Evolutionary conservation across 768 basidiomycete species (phyloP).

Genomic region (Amanita phalloides): DNA sequence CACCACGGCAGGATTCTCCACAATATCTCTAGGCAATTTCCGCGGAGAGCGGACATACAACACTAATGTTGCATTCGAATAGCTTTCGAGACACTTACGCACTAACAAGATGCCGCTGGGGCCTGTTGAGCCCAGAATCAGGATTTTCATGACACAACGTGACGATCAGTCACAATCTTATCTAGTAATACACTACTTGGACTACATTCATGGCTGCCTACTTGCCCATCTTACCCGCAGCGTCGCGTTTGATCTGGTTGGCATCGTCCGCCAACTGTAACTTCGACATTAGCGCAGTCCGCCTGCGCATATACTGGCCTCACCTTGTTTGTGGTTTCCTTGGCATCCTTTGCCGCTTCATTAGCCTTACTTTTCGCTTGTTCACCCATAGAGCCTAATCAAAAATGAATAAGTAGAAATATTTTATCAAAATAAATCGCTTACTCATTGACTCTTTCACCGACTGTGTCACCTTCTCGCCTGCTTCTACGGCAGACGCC

Average conservation of each 20-base stretch:
- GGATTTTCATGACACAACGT: conserved; percentile 15
- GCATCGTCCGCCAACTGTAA: background rate
- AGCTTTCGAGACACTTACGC: conserved; percentile 37
- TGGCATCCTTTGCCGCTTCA: conserved; percentile 23
- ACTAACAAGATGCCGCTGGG: conserved; percentile 46
- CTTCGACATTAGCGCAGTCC: background rate
- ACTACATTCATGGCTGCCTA: background rate
- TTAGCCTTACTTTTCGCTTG: conserved; percentile 27
- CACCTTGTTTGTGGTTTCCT: conserved; percentile 8
- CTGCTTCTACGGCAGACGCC: conserved; percentile 35
- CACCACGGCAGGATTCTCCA: conserved; percentile 30
- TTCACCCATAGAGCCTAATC: conserved; percentile 23
- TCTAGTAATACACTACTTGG: no score
- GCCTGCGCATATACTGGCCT: background rate
- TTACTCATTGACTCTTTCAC: conserved; percentile 32
- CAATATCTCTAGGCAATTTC: conserved; percentile 46
- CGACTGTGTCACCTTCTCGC: conserved; percentile 28
- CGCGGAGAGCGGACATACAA: conserved; percentile 55
- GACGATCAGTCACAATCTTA: no score
- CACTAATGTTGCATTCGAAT: conserved; percentile 31
- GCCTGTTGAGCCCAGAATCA: conserved; percentile 67
- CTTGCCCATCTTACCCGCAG: background rate
- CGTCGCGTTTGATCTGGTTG: background rate
- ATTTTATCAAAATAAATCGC: background rate
- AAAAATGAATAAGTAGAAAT: background rate